phyloP scores from a whole-genome alignment of 1,284 basidiomycete genomes.

The Cystobasidiaceae sp. region DNA sequence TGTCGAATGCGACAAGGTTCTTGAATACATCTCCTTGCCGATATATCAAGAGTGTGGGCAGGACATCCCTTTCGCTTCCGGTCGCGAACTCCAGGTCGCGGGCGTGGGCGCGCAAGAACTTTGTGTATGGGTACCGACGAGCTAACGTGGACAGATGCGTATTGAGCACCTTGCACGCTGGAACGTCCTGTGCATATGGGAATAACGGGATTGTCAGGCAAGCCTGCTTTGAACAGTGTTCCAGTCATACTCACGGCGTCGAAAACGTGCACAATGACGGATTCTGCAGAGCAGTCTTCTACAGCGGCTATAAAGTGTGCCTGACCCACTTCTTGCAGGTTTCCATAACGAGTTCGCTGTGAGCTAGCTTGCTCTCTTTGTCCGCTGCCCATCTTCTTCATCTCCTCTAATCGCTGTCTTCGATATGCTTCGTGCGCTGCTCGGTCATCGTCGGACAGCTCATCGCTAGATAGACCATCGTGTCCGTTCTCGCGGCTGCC shows the following conservation, averaged over 20 bases:
- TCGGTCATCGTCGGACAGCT: conserved; percentile 28
- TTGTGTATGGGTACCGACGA: conserved; percentile 62
- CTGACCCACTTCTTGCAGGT: conserved; percentile 70
- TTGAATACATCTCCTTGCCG: conserved; percentile 71
- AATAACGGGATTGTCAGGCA: no score
- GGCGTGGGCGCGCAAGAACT: conserved; percentile 71
- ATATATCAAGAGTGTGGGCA: conserved; percentile 76
- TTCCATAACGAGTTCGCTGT: conserved; percentile 53
- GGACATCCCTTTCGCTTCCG: conserved; percentile 58
- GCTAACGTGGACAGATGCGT: conserved; percentile 64
- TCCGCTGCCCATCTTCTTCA: conserved; percentile 34
- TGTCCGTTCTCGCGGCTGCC: no score
- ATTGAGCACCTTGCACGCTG: conserved; percentile 61
- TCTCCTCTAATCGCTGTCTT: conserved; percentile 32
- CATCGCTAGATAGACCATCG: conserved; percentile 3
- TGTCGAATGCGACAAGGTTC: conserved; percentile 78
- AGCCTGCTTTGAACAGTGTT: no score
- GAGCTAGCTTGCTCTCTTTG: neutral
- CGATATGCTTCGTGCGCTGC: conserved; percentile 33
- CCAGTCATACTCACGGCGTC: conserved; percentile 66
- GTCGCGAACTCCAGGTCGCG: conserved; percentile 69
- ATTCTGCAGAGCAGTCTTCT: conserved; percentile 57
- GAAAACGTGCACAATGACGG: conserved; percentile 77
- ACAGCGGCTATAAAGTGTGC: conserved; percentile 68
- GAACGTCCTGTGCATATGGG: conserved; percentile 41